Base-by-base conservation (phyloP, 305 asterid species). In the Fraxinus baroniana region DNA sequence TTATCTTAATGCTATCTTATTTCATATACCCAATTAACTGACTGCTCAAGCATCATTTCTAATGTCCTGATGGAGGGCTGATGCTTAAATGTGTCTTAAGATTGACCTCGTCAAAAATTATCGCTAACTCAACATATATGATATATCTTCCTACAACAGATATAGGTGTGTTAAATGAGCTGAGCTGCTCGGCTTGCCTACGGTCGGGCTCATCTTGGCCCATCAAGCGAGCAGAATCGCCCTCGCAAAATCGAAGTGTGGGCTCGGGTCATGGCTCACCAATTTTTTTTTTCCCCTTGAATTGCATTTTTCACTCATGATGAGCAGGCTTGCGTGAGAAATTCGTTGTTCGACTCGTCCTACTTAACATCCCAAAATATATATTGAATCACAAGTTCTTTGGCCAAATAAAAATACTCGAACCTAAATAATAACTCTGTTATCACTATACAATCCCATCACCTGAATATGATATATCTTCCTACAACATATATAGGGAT, bases 1-100 rank as follows among this genome's bases (percentile, higher is more conserved):
- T 71, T 35, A 36, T 39, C 36, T 12, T 44, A 15, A 24, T 35
- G 0, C 22, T 10, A 28, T 39, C 18, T 52, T 55, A 70, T 55
- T 33, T 36, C 35, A 4, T 70, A 73, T 20, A 64, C 68, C 35
- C 71, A 20, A 62, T 79, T 60, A 74, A 17, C 74, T 66, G 75
- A 70, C 41, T 70, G 75, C 55, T 64, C 37, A 17, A 28, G 44
- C 68, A 18, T 18, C 68, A 17, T 73, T 41, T 70, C 75, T 57
- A 66, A 39, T 49, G 78, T 55, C 70, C 44, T 28, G 18, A 18
- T 62, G 64, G n/a, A n/a, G 52, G 62, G n/a, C 75, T 76, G 83
- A 75, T 74, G 41, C 66, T 35, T 18, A 28, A 15, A 70, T 30
- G 22, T 30, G 41, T 70, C 37, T 24, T 70, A 15, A 68, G 74